These are phyloP conservation scores for Protostelium mycophagum DNA, from an alignment of 78 protist species.

Conservation along the genomic window DNA sequence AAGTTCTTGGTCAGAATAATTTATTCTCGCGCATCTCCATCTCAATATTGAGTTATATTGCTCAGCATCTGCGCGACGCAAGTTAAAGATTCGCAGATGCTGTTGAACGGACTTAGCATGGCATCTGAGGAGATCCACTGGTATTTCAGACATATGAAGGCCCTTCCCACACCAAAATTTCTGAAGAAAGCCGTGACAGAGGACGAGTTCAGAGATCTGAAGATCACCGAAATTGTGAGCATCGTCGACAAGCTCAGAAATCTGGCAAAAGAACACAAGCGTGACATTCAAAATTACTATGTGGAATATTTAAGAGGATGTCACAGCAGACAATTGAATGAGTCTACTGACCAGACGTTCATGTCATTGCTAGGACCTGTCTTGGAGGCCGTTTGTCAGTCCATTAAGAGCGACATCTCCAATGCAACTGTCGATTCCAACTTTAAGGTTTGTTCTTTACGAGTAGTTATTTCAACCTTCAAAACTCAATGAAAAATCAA, in stretches of 20 bases:
- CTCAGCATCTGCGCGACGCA: neutral
- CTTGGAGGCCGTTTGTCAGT: neutral
- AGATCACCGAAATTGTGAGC: neutral
- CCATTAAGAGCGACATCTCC: neutral
- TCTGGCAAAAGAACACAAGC: neutral
- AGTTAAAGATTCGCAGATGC: neutral
- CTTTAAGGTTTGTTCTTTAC: too few relatives aligned
- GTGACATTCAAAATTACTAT: constrained; percentile 55
- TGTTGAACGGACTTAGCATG: constrained; percentile 51
- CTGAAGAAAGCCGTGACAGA: constrained; percentile 16
- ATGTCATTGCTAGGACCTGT: neutral
- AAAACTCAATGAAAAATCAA: too few relatives aligned
- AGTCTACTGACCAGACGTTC: neutral
- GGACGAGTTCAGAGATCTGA: constrained; percentile 14
- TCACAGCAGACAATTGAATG: neutral
- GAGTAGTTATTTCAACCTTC: too few relatives aligned
- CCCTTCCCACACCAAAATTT: constrained; percentile 38
- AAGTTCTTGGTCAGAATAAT: constrained; percentile 50
- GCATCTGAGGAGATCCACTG: constrained; percentile 57
- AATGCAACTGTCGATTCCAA: constrained; percentile 16
- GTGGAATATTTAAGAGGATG: constrained; percentile 46
- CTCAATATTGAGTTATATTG: neutral
- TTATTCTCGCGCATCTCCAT: too few relatives aligned
- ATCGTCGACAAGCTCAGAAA: neutral
- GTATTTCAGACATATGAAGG: constrained; percentile 63